These are phyloP conservation scores for Neurospora sp. DNA, from an alignment of 2,329 filamentous ascomycete species.

Conservation along the genomic window DNA sequence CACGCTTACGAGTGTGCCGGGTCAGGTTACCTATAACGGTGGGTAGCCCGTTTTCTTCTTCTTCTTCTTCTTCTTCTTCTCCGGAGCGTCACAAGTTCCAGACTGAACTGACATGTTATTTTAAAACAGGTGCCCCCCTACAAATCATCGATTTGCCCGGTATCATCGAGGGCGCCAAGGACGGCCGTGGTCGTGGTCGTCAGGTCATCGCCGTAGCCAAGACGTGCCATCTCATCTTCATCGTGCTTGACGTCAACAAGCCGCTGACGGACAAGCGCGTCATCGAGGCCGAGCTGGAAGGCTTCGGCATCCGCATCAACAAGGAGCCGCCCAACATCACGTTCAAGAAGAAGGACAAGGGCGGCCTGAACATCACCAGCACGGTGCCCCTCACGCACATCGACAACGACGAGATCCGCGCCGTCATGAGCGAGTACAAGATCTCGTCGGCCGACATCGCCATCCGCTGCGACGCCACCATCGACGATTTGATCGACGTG, in stretches of 20 bases:
- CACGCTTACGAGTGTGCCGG: constrained; percentile 91
- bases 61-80: background rate
- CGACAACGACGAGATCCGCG: constrained; percentile 91
- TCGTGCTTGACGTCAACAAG: constrained; percentile 97
- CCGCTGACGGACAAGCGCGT: constrained; percentile 92
- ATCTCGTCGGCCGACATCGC: constrained; percentile 96
- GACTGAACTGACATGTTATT: background rate
- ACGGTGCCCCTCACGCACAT: constrained; percentile 89
- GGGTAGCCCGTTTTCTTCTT: constrained; percentile 8
- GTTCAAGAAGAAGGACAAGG: constrained; percentile 99
- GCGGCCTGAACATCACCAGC: constrained; percentile 90
- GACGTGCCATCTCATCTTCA: constrained; percentile 97
- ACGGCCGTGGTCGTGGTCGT: constrained; percentile 91
- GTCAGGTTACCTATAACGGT: constrained; percentile 91
- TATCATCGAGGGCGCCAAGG: constrained; percentile 98
- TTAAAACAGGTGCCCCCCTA: constrained; percentile 62
- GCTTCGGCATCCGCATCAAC: constrained; percentile 96
- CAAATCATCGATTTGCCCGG: constrained; percentile 97
- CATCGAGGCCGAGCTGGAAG: constrained; percentile 90
- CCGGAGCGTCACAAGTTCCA: background rate
- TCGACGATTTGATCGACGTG: constrained; percentile 94
- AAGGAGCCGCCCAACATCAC: constrained; percentile 95
- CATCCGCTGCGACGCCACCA: constrained; percentile 93
- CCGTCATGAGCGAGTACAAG: constrained; percentile 93
- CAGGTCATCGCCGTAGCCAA: constrained; percentile 99